Evolutionary conservation across 257 asterid species (phyloP).

Genomic region (Solanum habrochaites): DNA sequence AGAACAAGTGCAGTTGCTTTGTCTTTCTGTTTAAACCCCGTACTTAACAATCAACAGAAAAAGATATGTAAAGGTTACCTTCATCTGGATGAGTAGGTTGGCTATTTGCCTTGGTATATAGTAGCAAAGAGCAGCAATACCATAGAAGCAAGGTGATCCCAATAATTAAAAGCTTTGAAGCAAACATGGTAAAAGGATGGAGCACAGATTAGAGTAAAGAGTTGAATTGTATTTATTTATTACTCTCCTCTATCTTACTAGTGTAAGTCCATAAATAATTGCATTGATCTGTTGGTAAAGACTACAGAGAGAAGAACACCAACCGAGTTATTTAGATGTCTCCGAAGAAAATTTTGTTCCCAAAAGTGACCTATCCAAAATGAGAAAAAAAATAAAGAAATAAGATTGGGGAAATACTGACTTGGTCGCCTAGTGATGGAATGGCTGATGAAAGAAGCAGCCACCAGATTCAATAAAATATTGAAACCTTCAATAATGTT

Average conservation of each 20-base stretch:
- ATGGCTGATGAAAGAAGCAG: constrained; percentile 29
- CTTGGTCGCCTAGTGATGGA: constrained; percentile 27
- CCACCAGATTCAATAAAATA: constrained; percentile 14
- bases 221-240: not conserved
- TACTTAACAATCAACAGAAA: not conserved
- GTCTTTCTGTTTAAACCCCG: not conserved
- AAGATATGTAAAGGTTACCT: constrained; percentile 27
- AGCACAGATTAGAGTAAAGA: not conserved
- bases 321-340: no score
- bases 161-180: constrained; percentile 9
- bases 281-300: not conserved
- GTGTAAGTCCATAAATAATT: not conserved
- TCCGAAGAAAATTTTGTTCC: no score
- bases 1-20: not conserved
- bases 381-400: not conserved
- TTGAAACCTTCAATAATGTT: not conserved
- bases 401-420: constrained; percentile 15
- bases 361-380: no score
- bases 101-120: constrained; percentile 37
- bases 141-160: constrained; percentile 32
- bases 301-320: no score
- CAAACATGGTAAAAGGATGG: constrained; percentile 8
- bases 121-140: constrained; percentile 46
- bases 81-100: constrained; percentile 63
- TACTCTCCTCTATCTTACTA: not conserved